Conservation (phyloP, 768 basidiomycete genomes). For the Crepidotus variabilis region DNA sequence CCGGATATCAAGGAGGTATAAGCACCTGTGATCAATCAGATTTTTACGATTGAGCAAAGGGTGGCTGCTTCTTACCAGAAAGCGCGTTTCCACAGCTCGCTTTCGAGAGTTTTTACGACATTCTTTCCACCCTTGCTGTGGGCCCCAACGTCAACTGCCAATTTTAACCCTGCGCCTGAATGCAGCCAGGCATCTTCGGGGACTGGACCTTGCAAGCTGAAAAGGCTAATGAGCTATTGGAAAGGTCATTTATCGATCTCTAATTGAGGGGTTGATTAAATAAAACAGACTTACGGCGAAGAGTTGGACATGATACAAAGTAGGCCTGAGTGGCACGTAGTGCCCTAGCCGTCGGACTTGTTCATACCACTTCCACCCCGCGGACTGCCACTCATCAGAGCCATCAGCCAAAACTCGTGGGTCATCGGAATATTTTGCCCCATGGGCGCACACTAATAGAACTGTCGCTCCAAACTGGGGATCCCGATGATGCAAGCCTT, state of each 20-base stretch:
- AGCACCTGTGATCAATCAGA: conserved; percentile 38
- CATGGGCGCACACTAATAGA: conserved; percentile 64
- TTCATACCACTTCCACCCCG: conserved; percentile 53
- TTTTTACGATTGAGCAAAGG: not conserved
- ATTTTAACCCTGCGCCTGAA: conserved; percentile 58
- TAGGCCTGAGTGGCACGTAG: not conserved
- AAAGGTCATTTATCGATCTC: too few relatives aligned
- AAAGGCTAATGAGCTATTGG: conserved; percentile 49
- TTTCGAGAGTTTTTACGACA: conserved; percentile 37
- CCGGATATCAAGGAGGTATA: conserved; percentile 37
- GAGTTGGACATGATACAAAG: too few relatives aligned
- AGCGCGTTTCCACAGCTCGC: conserved; percentile 66
- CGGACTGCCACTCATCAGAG: conserved; percentile 28
- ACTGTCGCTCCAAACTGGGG: conserved; percentile 48
- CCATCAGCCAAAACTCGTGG: conserved; percentile 39
- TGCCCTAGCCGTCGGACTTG: conserved; percentile 49
- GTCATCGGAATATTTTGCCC: conserved; percentile 49
- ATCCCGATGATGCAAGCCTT: conserved; percentile 43
- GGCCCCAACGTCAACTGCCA: conserved; percentile 68
- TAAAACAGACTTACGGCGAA: not conserved
- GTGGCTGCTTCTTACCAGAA: conserved; percentile 55
- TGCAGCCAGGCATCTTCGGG: conserved; percentile 60
- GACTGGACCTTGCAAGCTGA: conserved; percentile 41
- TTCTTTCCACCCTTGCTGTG: conserved; percentile 34
- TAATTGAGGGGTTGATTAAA: conserved; percentile 17